A percentile compares a stretch with the other conserved stretches of the same genome.
phyloP scores from a whole-genome alignment of 2,329 filamentous ascomycete genomes.

The Aspergillus neotritici region DNA sequence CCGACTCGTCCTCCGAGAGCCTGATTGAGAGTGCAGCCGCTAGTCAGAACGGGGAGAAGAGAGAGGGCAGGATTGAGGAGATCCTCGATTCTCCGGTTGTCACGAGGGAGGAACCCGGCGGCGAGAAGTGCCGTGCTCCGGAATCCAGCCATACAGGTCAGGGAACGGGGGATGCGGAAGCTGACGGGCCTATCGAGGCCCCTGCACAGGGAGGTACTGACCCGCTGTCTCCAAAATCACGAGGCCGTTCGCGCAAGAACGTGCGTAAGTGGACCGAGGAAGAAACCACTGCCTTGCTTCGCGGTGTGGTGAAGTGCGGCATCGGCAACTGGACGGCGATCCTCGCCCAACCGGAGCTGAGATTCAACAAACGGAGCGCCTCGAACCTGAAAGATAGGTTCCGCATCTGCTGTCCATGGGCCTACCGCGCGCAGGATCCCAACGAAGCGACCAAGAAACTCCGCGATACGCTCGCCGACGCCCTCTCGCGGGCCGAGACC shows the following conservation, averaged over 20 bases:
- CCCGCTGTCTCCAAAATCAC: conserved; percentile 29
- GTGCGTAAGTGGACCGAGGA: conserved; percentile 54
- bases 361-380: conserved; percentile 54
- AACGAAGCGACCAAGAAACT: conserved; percentile 34
- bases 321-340: conserved; percentile 63
- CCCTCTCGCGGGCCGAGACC: conserved; percentile 27
- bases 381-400: conserved; percentile 60
- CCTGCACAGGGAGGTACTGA: conserved; percentile 12
- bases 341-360: conserved; percentile 50
- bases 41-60: conserved; percentile 23
- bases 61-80: conserved; percentile 33
- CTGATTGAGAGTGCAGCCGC: conserved; percentile 8
- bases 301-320: conserved; percentile 56
- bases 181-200: conserved; percentile 1
- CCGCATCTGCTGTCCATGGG: conserved; percentile 50
- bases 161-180: conserved; percentile 7
- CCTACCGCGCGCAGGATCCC: conserved; percentile 36
- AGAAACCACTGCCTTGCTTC: conserved; percentile 54
- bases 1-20: conserved; percentile 4
- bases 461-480: conserved; percentile 32
- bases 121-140: conserved; percentile 10
- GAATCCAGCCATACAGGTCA: conserved; percentile 1
- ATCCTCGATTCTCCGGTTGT: conserved; percentile 27
- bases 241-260: conserved; percentile 45
- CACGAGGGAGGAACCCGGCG: conserved; percentile 14